Conservation (phyloP, 2,329 filamentous ascomycete genomes). For the Cladosporium halotolerans region DNA sequence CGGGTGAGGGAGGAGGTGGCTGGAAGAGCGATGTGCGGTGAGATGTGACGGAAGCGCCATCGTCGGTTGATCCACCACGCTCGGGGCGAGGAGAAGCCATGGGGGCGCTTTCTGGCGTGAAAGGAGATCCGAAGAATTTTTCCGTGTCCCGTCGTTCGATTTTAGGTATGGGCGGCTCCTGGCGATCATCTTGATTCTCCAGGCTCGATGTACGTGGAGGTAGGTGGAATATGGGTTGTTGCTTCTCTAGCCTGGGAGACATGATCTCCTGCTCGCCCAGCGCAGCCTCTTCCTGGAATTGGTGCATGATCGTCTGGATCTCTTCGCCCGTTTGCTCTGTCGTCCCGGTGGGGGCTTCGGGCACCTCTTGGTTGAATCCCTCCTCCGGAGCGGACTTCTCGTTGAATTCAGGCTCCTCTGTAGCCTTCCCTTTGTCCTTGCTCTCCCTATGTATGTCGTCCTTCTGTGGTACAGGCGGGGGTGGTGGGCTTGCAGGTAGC, state of each 20-base stretch:
- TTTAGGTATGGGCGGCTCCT: not conserved
- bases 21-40: constrained; percentile 43
- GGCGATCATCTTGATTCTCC: constrained; percentile 48
- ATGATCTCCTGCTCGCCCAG: constrained; percentile 73
- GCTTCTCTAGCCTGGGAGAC: constrained; percentile 78
- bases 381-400: constrained; percentile 27
- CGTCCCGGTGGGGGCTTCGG: constrained; percentile 43
- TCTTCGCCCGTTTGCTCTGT: constrained; percentile 54
- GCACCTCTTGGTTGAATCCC: constrained; percentile 27
- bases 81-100: not conserved
- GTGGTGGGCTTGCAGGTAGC: constrained; percentile 23
- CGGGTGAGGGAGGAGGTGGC: constrained; percentile 51
- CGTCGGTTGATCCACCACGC: constrained; percentile 1
- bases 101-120: not conserved
- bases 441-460: constrained; percentile 14
- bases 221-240: constrained; percentile 70
- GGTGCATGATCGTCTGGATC: constrained; percentile 96
- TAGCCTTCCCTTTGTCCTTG: constrained; percentile 10
- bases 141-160: constrained; percentile 5
- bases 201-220: constrained; percentile 83
- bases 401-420: constrained; percentile 17
- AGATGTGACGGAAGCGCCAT: constrained; percentile 5
- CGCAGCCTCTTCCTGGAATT: constrained; percentile 72
- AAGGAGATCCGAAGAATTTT: constrained; percentile 5
- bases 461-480: constrained; percentile 27